phyloP scores from a whole-genome alignment of 768 basidiomycete genomes.

The Auriculariales sp. region DNA sequence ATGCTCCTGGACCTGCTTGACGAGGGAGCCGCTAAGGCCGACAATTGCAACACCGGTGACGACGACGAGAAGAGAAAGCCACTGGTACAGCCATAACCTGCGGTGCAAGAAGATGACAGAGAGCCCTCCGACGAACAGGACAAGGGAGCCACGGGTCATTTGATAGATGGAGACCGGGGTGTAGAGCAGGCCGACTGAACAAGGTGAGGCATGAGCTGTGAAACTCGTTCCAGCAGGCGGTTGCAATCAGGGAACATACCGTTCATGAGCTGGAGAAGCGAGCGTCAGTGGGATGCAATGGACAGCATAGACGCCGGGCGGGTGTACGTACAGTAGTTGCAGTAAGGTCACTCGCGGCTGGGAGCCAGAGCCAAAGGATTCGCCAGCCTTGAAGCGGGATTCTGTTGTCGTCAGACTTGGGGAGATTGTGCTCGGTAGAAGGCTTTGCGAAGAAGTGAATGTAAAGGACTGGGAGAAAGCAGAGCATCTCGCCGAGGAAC shows the following conservation, averaged over 20 bases:
- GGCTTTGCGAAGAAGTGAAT: constrained; percentile 33
- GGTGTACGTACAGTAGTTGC: constrained; percentile 62
- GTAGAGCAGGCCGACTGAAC: constrained; percentile 85
- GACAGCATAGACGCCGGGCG: constrained; percentile 1
- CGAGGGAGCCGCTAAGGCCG: constrained; percentile 78
- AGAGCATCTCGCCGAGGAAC: constrained; percentile 81
- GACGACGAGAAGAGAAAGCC: constrained; percentile 81
- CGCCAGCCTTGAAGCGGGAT: constrained; percentile 47
- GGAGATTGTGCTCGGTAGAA: constrained; percentile 7
- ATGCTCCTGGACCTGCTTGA: constrained; percentile 53
- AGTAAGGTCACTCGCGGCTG: constrained; percentile 79
- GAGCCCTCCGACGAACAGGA: constrained; percentile 84
- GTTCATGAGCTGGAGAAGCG: background rate
- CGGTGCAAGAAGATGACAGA: constrained; percentile 84
- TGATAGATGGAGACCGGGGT: constrained; percentile 97
- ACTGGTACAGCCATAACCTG: constrained; percentile 83
- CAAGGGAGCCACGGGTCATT: constrained; percentile 55
- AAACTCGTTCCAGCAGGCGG: background rate
- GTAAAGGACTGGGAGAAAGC: constrained; percentile 74
- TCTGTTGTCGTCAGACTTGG: constrained; percentile 15
- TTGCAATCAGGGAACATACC: background rate
- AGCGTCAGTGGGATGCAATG: background rate
- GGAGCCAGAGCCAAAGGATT: constrained; percentile 70
- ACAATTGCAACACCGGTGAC: constrained; percentile 74
- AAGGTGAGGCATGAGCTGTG: background rate